Evolutionary conservation across 345 rosid species (phyloP), one percentile per base, ranked within the genome.

Genomic region (Brassica rapa): DNA sequence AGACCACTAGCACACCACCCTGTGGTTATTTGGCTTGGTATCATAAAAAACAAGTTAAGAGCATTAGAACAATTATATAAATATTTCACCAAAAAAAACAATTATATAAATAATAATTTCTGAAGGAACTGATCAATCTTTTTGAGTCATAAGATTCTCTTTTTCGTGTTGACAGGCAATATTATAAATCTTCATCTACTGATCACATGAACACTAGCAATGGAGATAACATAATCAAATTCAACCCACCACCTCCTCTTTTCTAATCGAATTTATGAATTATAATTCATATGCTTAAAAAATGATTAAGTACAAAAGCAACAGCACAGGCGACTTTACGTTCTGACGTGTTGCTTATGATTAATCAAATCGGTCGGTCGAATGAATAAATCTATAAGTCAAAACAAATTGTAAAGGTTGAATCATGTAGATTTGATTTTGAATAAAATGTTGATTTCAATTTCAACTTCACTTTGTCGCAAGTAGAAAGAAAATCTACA

Each of bases 201-300:
- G 75, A 64, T 75, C 80, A 80, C 83, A 80, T 80, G 83, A 80
- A 70, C 59, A 63, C 63, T 75, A 63, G 25, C 56, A 75, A 65
- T 75, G 62, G 49, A 75, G 76, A 80, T 80, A 80, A 80, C 72
- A 75, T 80, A 80, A 80, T 80, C 68, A 75, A 75, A 75, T 80
- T 80, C 83, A 75, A 75, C 72, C 56, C 79, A 74, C 62, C 62
- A 10, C 68, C 64, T 75, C 83, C 14, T 73, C 63, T 79, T 65
- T 67, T 68, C 66, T 39, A 37, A 68, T n/a, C 46, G 37, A 74
- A 55, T 19, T 53, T 55, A 21, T 80, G 23, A 53, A 53, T 10
- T 8, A 51, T 10, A 62, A 46, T 66, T n/a, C 15, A 60, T 65
- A 29, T 67, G 51, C 64, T 72, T 27, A 35, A 1, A 3, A 6